These are phyloP conservation scores for Pisolithus microcarpus DNA, from an alignment of 768 basidiomycete genomes.

Conservation along the genomic window DNA sequence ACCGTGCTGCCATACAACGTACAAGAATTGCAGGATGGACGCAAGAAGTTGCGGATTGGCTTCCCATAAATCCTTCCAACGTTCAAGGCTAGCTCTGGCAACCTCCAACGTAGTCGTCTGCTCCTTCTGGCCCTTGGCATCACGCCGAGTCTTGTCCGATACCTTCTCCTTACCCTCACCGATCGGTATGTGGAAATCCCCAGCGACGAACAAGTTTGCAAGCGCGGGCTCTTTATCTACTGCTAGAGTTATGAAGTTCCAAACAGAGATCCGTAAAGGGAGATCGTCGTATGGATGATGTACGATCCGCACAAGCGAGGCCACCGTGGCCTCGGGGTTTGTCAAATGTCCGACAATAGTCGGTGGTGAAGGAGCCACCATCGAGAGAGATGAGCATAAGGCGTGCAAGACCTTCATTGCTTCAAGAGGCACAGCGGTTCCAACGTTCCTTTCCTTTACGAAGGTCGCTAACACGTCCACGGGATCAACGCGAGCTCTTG, in stretches of 20 bases:
- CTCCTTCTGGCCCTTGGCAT: conserved; percentile 25
- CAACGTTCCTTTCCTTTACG: conserved; percentile 58
- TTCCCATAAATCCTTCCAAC: conserved; percentile 74
- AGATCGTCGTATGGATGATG: conserved; percentile 78
- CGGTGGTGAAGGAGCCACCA: conserved; percentile 52
- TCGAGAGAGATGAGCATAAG: conserved; percentile 58
- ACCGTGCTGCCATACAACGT: conserved; percentile 73
- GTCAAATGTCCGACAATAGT: conserved; percentile 29
- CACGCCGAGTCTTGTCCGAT: conserved; percentile 5
- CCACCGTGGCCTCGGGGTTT: conserved; percentile 65
- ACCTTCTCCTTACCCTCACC: conserved; percentile 33
- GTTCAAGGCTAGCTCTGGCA: conserved; percentile 56
- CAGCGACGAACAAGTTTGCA: conserved; percentile 69
- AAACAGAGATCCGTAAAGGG: conserved; percentile 63
- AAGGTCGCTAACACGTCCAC: conserved; percentile 69
- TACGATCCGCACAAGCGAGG: conserved; percentile 61
- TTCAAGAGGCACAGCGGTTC: conserved; percentile 53
- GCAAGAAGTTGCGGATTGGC: conserved; percentile 69
- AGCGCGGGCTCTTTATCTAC: conserved; percentile 85
- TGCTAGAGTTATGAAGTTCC: conserved; percentile 77
- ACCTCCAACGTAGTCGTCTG: conserved; percentile 55
- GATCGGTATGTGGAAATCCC: conserved; percentile 51
- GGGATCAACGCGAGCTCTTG: conserved; percentile 52
- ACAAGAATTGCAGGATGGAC: conserved; percentile 67
- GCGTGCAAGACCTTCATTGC: conserved; percentile 62